Evolutionary conservation across 352 stramenopile genomes (phyloP).

Genomic region (Halophytophthora batemanensis): DNA sequence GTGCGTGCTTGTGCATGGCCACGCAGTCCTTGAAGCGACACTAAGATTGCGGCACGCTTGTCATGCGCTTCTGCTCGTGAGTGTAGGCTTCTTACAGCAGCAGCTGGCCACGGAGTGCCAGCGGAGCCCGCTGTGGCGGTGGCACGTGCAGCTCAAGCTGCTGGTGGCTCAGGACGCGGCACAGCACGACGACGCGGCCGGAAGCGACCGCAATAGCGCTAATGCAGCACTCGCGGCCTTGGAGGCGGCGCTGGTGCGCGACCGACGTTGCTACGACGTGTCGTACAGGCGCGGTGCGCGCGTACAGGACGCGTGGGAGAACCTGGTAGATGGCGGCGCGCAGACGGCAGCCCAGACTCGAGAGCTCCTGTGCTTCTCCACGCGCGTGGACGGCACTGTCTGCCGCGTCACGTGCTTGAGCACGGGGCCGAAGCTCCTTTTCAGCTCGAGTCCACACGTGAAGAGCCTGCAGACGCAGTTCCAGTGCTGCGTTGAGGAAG

Average conservation of each 20-base stretch:
- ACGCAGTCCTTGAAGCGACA: not conserved
- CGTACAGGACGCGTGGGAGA: conserved; percentile 24
- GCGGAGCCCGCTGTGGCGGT: conserved; percentile 32
- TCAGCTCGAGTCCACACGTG: conserved; percentile 31
- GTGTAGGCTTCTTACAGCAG: conserved; percentile 40
- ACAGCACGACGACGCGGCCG: not conserved
- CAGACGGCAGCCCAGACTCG: conserved; percentile 1
- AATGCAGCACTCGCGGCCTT: conserved; percentile 9
- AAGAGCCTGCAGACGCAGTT: conserved; percentile 20
- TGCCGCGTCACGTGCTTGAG: conserved; percentile 38
- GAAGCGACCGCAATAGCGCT: not conserved
- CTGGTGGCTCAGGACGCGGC: conserved; percentile 14
- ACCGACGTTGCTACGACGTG: conserved; percentile 46
- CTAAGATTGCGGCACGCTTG: not conserved
- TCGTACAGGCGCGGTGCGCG: conserved; percentile 28
- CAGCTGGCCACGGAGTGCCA: conserved; percentile 23
- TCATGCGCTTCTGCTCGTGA: not conserved
- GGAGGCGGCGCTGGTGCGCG: conserved; percentile 9
- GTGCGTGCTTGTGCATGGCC: not conserved
- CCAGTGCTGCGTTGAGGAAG: conserved; percentile 4
- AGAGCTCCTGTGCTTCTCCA: conserved; percentile 61
- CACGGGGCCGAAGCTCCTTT: not conserved
- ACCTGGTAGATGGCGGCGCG: conserved; percentile 27
- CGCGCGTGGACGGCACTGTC: conserved; percentile 19
- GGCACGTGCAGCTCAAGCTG: conserved; percentile 42